Percentiles rank a stretch among this genome's conserved stretches.
These are phyloP conservation scores for Skeletonema menzelii DNA, from an alignment of 108 stramenopile genomes.

Conservation along the genomic window DNA sequence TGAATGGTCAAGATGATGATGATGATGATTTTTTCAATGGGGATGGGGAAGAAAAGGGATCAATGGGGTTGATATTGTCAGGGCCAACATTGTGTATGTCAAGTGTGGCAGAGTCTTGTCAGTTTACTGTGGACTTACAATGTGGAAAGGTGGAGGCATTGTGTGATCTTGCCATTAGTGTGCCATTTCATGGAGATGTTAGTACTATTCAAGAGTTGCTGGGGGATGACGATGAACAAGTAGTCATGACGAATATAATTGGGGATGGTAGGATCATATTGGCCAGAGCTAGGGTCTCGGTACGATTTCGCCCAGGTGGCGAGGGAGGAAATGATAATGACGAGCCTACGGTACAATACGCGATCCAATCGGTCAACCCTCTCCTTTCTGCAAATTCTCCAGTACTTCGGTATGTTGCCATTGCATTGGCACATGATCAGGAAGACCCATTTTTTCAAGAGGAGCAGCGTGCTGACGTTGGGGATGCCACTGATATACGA, in stretches of 20 bases:
- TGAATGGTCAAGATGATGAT: background rate
- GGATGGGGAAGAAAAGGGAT: background rate
- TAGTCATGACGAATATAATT: background rate
- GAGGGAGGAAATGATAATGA: constrained; percentile 23
- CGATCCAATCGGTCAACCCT: constrained; percentile 26
- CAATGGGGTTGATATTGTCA: constrained; percentile 33
- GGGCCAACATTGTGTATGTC: constrained; percentile 40
- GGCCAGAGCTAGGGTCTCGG: constrained; percentile 27
- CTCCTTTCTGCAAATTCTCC: constrained; percentile 8
- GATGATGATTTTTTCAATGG: background rate
- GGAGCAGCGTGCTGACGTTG: constrained; percentile 2
- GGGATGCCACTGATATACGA: constrained; percentile 27
- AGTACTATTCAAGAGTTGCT: background rate
- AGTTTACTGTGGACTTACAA: constrained; percentile 30
- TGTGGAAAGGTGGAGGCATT: constrained; percentile 30
- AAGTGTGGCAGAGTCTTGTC: constrained; percentile 32
- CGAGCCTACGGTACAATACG: constrained; percentile 40
- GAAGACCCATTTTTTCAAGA: constrained; percentile 32
- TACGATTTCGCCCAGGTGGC: constrained; percentile 36
- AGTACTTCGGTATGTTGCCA: constrained; percentile 20
- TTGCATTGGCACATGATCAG: constrained; percentile 34
- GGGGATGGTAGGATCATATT: constrained; percentile 27
- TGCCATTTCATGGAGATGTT: constrained; percentile 24
- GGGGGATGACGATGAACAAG: background rate
- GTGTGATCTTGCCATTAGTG: constrained; percentile 31